Percentiles rank a stretch among this genome's conserved stretches.
Evolutionary conservation across 805 yeast genomes (phyloP).

Genomic region (Myxozyma monticola): DNA sequence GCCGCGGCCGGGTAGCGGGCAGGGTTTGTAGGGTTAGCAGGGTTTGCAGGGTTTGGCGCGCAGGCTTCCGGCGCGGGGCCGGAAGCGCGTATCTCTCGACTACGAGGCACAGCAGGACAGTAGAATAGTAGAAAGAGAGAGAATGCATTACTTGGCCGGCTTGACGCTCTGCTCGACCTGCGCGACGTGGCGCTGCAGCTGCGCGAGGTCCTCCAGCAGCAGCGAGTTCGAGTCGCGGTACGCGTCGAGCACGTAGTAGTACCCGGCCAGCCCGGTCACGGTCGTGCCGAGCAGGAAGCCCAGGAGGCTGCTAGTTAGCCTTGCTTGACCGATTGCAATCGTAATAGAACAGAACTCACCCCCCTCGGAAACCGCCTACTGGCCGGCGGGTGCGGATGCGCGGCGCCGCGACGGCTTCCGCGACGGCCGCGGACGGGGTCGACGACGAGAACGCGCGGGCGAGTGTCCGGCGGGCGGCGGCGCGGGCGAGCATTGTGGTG

Average conservation of each 20-base stretch:
- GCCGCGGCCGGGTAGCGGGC: too few species aligned
- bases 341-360: constrained; percentile 33
- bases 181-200: constrained; percentile 66
- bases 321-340: background rate
- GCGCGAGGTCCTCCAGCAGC: constrained; percentile 70
- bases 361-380: constrained; percentile 49
- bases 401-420: constrained; percentile 12
- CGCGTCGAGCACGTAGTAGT: constrained; percentile 75
- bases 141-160: too few species aligned
- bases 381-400: constrained; percentile 23
- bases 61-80: background rate
- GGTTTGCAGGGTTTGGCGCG: too few species aligned
- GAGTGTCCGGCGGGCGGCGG: constrained; percentile 5
- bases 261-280: constrained; percentile 70
- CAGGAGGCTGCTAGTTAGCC: constrained; percentile 45
- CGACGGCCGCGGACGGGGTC: constrained; percentile 11
- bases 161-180: constrained; percentile 69
- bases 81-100: background rate
- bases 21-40: background rate
- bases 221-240: constrained; percentile 72
- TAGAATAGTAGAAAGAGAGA: too few species aligned
- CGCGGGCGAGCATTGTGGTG: constrained; percentile 1
- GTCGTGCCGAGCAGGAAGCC: constrained; percentile 81
- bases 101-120: too few species aligned
- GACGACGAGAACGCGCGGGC: too few species aligned